Evolutionary conservation across 202 grass and related monocot species (phyloP).

Genomic region (Saccharum hybrid): DNA sequence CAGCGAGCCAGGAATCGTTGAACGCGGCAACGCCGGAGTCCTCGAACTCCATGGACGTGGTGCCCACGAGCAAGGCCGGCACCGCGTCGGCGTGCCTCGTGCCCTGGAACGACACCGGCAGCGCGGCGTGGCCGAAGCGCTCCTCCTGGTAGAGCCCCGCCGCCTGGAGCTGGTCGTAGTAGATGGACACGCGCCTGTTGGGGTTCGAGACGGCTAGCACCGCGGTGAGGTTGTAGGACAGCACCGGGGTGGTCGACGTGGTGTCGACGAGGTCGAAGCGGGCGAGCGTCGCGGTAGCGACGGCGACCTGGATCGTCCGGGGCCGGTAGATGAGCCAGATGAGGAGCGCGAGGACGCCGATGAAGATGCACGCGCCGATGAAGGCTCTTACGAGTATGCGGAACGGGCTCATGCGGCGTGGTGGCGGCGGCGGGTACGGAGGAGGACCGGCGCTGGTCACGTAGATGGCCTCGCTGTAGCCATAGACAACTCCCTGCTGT

Average conservation of each 20-base stretch:
- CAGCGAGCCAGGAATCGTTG: background rate
- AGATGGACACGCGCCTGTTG: conserved; percentile 49
- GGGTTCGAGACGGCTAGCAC: conserved; percentile 49
- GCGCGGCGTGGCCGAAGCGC: conserved; percentile 42
- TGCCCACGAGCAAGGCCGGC: conserved; percentile 46
- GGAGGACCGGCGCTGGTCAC: too few relatives aligned
- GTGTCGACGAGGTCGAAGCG: conserved; percentile 23
- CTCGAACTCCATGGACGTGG: background rate
- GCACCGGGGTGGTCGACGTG: conserved; percentile 8
- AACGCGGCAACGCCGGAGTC: conserved; percentile 5
- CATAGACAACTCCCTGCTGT: conserved; percentile 3
- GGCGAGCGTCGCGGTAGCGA: conserved; percentile 45
- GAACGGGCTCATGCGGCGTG: too few relatives aligned
- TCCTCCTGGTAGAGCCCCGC: conserved; percentile 49
- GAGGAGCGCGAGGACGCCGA: conserved; percentile 41
- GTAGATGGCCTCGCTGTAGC: too few relatives aligned
- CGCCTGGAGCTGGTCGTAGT: conserved; percentile 56
- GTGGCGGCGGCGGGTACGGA: too few relatives aligned
- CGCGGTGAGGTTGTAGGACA: conserved; percentile 54
- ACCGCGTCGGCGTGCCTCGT: conserved; percentile 33
- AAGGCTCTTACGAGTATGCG: conserved; percentile 37
- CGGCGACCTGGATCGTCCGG: conserved; percentile 45
- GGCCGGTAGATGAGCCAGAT: conserved; percentile 71
- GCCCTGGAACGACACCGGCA: conserved; percentile 70
- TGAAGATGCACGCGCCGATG: conserved; percentile 40